phyloP scores from a whole-genome alignment of 2,329 filamentous ascomycete species.

The Aspergillus brunneoviolaceus region DNA sequence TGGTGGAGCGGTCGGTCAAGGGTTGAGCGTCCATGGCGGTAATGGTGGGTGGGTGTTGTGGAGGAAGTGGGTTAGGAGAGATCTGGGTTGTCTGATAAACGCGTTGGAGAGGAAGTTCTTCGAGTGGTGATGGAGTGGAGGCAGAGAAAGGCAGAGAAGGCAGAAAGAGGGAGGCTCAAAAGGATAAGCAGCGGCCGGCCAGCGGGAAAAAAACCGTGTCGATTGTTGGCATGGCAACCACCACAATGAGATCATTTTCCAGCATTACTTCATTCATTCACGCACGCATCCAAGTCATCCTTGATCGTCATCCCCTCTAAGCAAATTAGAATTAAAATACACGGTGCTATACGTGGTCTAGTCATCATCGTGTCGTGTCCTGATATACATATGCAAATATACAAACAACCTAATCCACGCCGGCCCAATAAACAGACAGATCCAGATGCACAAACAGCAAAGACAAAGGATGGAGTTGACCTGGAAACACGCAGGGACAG shows the following conservation, averaged over 20 bases:
- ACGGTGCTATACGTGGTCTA: neutral
- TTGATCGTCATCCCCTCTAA: no score
- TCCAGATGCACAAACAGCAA: neutral
- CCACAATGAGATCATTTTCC: conserved; percentile 29
- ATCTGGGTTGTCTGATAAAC: neutral
- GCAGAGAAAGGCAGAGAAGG: conserved; percentile 14
- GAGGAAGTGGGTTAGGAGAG: neutral
- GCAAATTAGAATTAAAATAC: no score
- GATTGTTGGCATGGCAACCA: conserved; percentile 45
- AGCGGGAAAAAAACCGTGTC: conserved; percentile 25
- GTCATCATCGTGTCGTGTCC: neutral
- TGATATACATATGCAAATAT: neutral
- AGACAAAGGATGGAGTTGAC: neutral
- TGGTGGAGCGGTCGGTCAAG: conserved; percentile 43
- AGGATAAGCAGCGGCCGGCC: conserved; percentile 16
- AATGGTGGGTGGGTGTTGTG: conserved; percentile 2
- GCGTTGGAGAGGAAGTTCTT: conserved; percentile 6
- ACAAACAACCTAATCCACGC: neutral
- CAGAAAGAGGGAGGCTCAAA: conserved; percentile 21
- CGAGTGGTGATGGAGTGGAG: conserved; percentile 9
- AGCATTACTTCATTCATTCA: no score
- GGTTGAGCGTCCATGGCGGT: conserved; percentile 40
- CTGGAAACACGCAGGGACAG: neutral
- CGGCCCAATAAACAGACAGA: neutral
- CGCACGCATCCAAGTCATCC: no score